Evolutionary conservation across 1,139 yeast genomes (phyloP), one percentile per base, ranked within the genome.

Genomic region (Sugiyamaella paludigena): DNA sequence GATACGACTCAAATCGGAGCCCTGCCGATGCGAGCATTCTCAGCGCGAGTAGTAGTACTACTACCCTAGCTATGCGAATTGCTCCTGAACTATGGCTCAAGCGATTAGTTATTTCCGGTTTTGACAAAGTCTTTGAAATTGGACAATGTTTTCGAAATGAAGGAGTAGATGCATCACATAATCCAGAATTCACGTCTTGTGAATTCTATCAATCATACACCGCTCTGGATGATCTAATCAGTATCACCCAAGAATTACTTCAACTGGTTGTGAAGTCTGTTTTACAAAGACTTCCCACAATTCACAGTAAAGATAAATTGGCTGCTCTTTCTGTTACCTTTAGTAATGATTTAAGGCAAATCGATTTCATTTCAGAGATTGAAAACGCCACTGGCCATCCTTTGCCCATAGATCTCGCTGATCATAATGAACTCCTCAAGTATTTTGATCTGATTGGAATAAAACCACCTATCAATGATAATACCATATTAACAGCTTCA

Each of bases 61-160:
- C 42, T 15, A 34, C 27, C 13, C 67, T 89, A 8, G 83, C 80
- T 53, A 68, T 92, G 48, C 71, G 98, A 40, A 92, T 92, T 2
- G 97, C 98, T 0, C 98, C 98, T 0, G 98, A 92, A 63, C 69
- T 92, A 37, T 92, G 96, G 96, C 74, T 92, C 50, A 92, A 92
- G 65, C 77, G 86, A 58, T 68, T 92, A 50, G 78, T 89, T 1
- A 81, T 91, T 37, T 76, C 87, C 4, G 98, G 98, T 1, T 81
- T 91, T 60, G 96, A 89, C 55, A 80, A 78, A 57, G 83, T 92
- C 5, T 92, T 81, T 68, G 98, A 92, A 63, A 79, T 92, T 43
- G 98, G 98, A 0, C 78, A 78, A 49, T 83, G 78, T 43, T 92
- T 91, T 65, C 74, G 98, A 56, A 92, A 92, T 62, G 98, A 92